Percentiles rank a stretch among this genome's conserved stretches.
Conservation (phyloP, 106 monocot species). For the Triglochin maritima region DNA sequence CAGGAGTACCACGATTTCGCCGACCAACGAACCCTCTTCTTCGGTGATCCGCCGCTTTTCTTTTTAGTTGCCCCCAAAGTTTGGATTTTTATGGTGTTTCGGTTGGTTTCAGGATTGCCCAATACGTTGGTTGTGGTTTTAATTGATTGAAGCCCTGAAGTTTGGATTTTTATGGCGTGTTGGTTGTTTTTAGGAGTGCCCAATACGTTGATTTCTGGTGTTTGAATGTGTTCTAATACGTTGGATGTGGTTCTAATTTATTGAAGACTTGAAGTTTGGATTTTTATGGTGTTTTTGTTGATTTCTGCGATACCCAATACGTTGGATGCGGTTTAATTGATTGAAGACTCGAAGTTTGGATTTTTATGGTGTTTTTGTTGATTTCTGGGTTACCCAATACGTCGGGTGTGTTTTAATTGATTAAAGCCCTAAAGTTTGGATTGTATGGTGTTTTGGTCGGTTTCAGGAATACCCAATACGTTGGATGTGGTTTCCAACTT, state of each 20-base stretch:
- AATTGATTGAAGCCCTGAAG: too few species aligned
- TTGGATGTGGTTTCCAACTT: conserved; percentile 92
- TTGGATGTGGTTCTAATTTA: too few species aligned
- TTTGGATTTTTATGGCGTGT: neutral
- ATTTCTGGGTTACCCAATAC: conserved; percentile 29
- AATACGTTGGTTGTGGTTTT: too few species aligned
- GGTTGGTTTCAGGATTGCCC: too few species aligned
- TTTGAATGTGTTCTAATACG: too few species aligned
- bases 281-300: too few species aligned
- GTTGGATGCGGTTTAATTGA: neutral
- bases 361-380: neutral
- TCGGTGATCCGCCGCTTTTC: conserved; percentile 31
- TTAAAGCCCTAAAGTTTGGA: neutral
- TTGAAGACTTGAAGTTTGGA: too few species aligned
- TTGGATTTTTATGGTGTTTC: too few species aligned
- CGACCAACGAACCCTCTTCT: conserved; percentile 72
- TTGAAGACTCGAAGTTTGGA: too few species aligned
- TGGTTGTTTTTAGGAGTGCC: conserved; percentile 33
- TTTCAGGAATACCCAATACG: conserved; percentile 94
- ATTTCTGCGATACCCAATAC: too few species aligned
- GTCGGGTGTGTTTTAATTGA: neutral
- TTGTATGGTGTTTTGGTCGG: neutral
- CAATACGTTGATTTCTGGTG: too few species aligned
- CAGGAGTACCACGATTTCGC: conserved; percentile 95
- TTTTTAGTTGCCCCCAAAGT: too few species aligned